A percentile compares a stretch with the other conserved stretches of the same genome.
Evolutionary conservation across 805 yeast species (phyloP).

Genomic region (Saccharomycopsis synnaedendra): DNA sequence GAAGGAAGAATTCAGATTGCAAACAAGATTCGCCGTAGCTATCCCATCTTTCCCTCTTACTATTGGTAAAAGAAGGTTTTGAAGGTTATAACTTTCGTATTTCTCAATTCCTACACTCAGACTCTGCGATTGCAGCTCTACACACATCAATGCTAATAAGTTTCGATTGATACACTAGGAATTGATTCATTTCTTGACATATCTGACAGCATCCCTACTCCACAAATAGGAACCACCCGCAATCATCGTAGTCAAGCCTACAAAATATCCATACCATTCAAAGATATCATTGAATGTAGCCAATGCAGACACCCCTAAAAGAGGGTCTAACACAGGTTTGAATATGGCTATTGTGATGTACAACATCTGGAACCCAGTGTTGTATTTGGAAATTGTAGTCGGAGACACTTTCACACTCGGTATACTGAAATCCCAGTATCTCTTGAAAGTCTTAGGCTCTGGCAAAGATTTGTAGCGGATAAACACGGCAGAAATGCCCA

Average conservation of each 20-base stretch:
- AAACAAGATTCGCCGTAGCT: too few species aligned
- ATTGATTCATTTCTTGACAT: neutral
- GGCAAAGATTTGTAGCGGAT: slow-evolving; percentile 67
- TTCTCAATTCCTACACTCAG: too few species aligned
- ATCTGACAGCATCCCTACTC: slow-evolving; percentile 55
- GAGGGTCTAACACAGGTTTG: slow-evolving; percentile 34
- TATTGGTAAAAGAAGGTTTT: too few species aligned
- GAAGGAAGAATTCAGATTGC: too few species aligned
- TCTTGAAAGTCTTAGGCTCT: slow-evolving; percentile 55
- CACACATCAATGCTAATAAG: too few species aligned
- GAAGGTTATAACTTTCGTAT: too few species aligned
- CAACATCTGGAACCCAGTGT: slow-evolving; percentile 88
- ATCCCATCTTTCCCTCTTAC: too few species aligned
- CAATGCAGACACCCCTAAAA: slow-evolving; percentile 20
- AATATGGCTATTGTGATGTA: slow-evolving; percentile 60
- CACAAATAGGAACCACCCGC: slow-evolving; percentile 75
- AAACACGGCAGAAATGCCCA: slow-evolving; percentile 62
- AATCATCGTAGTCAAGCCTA: slow-evolving; percentile 58
- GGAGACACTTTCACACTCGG: slow-evolving; percentile 87
- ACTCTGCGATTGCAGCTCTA: too few species aligned
- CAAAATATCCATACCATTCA: slow-evolving; percentile 37
- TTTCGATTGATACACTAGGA: neutral
- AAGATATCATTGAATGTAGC: slow-evolving; percentile 19
- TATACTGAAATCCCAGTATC: slow-evolving; percentile 70
- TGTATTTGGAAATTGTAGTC: slow-evolving; percentile 71